phyloP scores from a whole-genome alignment of 371 early-diverging fungal species.

The Choanephora cucurbitarum region DNA sequence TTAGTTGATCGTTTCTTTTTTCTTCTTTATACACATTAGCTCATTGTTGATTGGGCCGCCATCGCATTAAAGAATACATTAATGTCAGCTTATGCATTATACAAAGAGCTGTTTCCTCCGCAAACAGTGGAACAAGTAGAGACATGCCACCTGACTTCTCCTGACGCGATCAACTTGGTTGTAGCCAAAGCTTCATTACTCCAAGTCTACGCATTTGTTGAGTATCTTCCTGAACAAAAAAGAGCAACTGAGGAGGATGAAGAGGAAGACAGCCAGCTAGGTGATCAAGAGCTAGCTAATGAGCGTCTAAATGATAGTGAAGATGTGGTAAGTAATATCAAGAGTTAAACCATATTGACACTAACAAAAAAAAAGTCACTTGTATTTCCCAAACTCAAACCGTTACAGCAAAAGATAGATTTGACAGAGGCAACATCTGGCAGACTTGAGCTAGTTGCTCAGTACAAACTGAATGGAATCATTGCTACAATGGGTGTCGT shows the following conservation, averaged over 20 bases:
- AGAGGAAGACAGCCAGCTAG: slow-evolving; percentile 19
- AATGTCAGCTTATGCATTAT: slow-evolving; percentile 69
- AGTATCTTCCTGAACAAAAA: slow-evolving; percentile 55
- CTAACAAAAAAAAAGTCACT: slow-evolving; percentile 26
- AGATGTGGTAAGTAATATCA: slow-evolving; percentile 14
- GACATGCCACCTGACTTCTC: slow-evolving; percentile 72
- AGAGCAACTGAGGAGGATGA: slow-evolving; percentile 9
- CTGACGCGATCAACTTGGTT: slow-evolving; percentile 73
- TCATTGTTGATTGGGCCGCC: too few species aligned
- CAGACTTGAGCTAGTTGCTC: slow-evolving; percentile 72
- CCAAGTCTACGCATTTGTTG: slow-evolving; percentile 78
- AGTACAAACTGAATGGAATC: slow-evolving; percentile 79
- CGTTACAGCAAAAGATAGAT: slow-evolving; percentile 25
- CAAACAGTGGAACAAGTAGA: slow-evolving; percentile 79
- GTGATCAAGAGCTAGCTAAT: slow-evolving; percentile 20
- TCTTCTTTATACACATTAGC: too few species aligned
- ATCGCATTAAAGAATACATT: too few species aligned
- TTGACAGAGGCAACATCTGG: slow-evolving; percentile 52
- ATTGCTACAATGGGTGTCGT: slow-evolving; percentile 81
- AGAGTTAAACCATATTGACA: not conserved
- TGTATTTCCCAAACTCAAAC: slow-evolving; percentile 48
- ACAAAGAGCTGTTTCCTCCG: slow-evolving; percentile 80
- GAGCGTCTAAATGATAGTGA: slow-evolving; percentile 24
- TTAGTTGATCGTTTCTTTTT: not conserved
- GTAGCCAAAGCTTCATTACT: slow-evolving; percentile 78